Evolutionary conservation across 768 basidiomycete species (phyloP).

Genomic region (Tylopilus sp.): DNA sequence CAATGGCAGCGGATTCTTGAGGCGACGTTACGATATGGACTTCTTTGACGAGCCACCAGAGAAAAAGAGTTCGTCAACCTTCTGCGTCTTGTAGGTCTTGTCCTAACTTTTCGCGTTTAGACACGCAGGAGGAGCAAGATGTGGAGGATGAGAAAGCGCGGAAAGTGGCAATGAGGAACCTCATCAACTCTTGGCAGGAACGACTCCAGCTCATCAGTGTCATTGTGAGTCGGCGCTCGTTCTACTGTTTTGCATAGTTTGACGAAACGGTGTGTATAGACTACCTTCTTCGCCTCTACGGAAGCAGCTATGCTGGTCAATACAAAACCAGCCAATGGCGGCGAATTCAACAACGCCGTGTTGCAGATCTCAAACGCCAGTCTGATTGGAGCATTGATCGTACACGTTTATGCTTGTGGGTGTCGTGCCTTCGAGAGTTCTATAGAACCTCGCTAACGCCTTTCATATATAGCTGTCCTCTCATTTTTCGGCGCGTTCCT

Average conservation of each 20-base stretch:
- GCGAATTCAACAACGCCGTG: constrained; percentile 7
- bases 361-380: constrained; percentile 41
- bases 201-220: constrained; percentile 58
- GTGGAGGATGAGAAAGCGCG: constrained; percentile 42
- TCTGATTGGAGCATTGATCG: constrained; percentile 48
- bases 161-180: constrained; percentile 43
- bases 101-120: constrained; percentile 20
- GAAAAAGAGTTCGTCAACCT: constrained; percentile 19
- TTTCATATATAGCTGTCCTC: constrained; percentile 30
- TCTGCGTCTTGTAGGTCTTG: background rate
- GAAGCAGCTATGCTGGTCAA: constrained; percentile 52
- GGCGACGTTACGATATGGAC: constrained; percentile 2
- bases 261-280: constrained; percentile 31
- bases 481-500: constrained; percentile 59
- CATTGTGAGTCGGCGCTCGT: constrained; percentile 41
- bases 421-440: constrained; percentile 2
- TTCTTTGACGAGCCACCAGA: constrained; percentile 4
- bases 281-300: constrained; percentile 59
- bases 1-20: constrained; percentile 13
- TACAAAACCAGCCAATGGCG: constrained; percentile 30
- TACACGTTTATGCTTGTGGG: constrained; percentile 52
- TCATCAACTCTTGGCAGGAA: constrained; percentile 60
- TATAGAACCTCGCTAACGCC: background rate
- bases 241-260: background rate
- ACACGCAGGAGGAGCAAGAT: constrained; percentile 49